Percentiles rank a stretch among this genome's conserved stretches.
Conservation (phyloP, 2,329 filamentous ascomycete species). For the Dothideomycetes sp. region DNA sequence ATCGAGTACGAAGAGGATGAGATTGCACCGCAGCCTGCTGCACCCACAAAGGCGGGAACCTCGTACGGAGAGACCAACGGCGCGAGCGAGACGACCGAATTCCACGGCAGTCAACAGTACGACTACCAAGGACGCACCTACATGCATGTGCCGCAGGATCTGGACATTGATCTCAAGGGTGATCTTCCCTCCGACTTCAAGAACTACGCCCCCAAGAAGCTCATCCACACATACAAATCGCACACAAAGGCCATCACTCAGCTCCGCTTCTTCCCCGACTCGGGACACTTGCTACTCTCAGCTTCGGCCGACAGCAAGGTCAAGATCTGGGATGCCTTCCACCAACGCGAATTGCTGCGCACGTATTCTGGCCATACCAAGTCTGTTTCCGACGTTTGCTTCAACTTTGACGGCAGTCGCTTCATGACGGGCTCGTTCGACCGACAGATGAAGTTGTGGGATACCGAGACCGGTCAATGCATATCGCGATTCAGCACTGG, state of each 20-base stretch:
- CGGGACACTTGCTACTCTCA: constrained; percentile 80
- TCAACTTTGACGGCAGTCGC: constrained; percentile 70
- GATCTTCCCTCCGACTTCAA: constrained; percentile 63
- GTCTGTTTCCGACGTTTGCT: constrained; percentile 79
- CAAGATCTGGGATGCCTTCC: constrained; percentile 92
- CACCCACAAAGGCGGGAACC: constrained; percentile 46
- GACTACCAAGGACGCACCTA: constrained; percentile 96
- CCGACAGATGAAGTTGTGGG: constrained; percentile 94
- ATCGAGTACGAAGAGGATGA: constrained; percentile 68
- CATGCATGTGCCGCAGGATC: constrained; percentile 91
- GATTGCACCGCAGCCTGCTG: constrained; percentile 50
- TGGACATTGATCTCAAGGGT: constrained; percentile 77
- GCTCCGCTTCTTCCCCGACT: constrained; percentile 78
- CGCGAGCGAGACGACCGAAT: constrained; percentile 66
- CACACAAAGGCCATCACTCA: constrained; percentile 75
- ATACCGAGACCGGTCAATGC: constrained; percentile 88
- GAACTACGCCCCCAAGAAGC: constrained; percentile 92
- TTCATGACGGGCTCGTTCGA: constrained; percentile 93
- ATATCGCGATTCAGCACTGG: constrained; percentile 83
- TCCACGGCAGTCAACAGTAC: constrained; percentile 72
- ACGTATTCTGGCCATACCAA: constrained; percentile 90
- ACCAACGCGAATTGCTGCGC: constrained; percentile 76
- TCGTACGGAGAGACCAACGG: constrained; percentile 41
- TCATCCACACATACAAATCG: constrained; percentile 80
- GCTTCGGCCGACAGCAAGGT: constrained; percentile 84